Base-by-base conservation (phyloP, 495 filamentous ascomycete genomes). In the Neurospora intermedia region DNA sequence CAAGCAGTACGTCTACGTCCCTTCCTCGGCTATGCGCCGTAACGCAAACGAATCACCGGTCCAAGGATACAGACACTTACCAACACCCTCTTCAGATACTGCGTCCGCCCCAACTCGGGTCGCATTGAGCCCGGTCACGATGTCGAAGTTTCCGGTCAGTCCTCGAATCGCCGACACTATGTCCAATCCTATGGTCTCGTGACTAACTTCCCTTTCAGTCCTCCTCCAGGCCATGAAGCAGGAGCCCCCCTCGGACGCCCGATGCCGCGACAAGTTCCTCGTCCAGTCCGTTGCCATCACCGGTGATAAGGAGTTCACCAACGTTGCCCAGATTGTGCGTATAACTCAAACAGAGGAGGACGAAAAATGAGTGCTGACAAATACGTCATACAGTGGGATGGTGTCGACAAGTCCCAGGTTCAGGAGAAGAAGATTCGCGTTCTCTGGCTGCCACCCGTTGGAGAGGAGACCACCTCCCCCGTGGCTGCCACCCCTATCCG, bases 341-440 rank as follows among this genome's bases (percentile, higher is more conserved):
- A 73, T 70, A 69, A 54, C 54, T 72, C 73, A 69, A 31, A 20
- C 11, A 45, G 16, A 9, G 39, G 43, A 42, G 46, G 15, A 42
- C 70, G 70, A 62, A 35, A 35, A 31, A 31, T 3, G 6, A 35
- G 54, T 81, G 71, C 82, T 84, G 71, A 83, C 72, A 39, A 35
- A 16, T 70, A 10, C 23, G 54, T 23, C 75, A n/a, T 38, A 38
- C 70, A 93, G 91, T 94, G 93, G 93, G 86, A 90, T 74, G 85
- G 85, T 72, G 89, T 96, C 73, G 85, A 91, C 70, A 98, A 94
- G 82, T 85, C 87, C 3, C 83, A 88, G 0, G 90, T 98, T 72
- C 88, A 92, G 77, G 96, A 99, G 85, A 93, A 91, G 85, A 99
- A 98, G 85, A 98, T 99, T 75, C 91, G 95, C n/a, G 96, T 99